Conservation (phyloP, 208 protist species). For the Crithidia expoeki region DNA sequence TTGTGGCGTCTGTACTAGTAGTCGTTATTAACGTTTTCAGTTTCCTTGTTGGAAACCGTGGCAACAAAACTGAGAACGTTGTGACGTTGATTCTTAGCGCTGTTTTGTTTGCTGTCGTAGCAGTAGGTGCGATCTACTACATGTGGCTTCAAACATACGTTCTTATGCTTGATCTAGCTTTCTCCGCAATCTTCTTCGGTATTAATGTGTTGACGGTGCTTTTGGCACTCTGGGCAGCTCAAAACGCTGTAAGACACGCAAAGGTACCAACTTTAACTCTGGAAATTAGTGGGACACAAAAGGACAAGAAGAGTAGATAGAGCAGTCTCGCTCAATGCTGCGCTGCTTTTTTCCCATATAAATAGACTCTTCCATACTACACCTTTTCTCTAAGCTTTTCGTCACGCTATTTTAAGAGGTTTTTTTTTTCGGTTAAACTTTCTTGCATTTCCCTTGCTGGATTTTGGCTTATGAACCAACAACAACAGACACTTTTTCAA, state of each 20-base stretch:
- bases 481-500: no score
- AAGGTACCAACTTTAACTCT: constrained; percentile 20
- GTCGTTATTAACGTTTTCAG: constrained; percentile 46
- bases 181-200: constrained; percentile 62
- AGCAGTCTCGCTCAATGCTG: background rate
- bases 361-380: background rate
- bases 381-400: background rate
- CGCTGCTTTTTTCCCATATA: background rate
- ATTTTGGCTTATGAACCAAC: no score
- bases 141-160: constrained; percentile 90
- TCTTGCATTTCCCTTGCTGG: no score
- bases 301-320: constrained; percentile 17
- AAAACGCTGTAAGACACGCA: constrained; percentile 17
- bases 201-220: constrained; percentile 55
- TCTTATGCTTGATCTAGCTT: constrained; percentile 69
- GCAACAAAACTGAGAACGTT: constrained; percentile 56
- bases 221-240: constrained; percentile 40
- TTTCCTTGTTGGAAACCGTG: constrained; percentile 48
- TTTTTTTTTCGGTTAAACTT: no score
- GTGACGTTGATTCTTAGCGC: constrained; percentile 38
- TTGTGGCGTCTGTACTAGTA: constrained; percentile 54
- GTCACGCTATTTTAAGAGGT: no score
- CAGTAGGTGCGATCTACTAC: constrained; percentile 68
- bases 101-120: constrained; percentile 41
- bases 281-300: background rate